phyloP scores from a whole-genome alignment of 1,284 basidiomycete genomes.

The Agaricales sp. region DNA sequence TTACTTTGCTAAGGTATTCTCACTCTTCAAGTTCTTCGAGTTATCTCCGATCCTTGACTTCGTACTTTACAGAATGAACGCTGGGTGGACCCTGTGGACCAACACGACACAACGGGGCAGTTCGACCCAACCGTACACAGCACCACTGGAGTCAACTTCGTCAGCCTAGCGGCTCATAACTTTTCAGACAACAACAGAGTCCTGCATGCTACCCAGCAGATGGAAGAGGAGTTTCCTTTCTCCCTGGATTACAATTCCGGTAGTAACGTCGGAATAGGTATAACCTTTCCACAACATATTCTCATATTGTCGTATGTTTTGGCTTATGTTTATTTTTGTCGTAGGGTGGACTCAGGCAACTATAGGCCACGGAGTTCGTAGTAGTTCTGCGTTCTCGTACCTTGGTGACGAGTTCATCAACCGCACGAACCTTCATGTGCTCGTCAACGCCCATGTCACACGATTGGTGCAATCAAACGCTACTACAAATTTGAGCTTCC shows the following conservation, averaged over 20 bases:
- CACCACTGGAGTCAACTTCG: slow-evolving; percentile 14
- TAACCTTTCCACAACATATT: too few species aligned
- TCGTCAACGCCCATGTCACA: slow-evolving; percentile 13
- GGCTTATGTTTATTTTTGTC: too few species aligned
- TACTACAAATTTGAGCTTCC: neutral
- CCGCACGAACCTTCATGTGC: slow-evolving; percentile 15
- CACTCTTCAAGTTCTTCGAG: neutral
- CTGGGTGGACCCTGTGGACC: slow-evolving; percentile 15
- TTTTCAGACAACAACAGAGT: slow-evolving; percentile 14
- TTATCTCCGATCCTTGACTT: neutral
- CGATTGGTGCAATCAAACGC: slow-evolving; percentile 9
- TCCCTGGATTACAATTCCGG: slow-evolving; percentile 21
- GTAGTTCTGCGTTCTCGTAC: slow-evolving; percentile 16
- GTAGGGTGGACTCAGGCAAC: slow-evolving; percentile 16
- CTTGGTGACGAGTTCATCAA: slow-evolving; percentile 11
- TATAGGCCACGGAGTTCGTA: slow-evolving; percentile 13
- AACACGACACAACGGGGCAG: slow-evolving; percentile 15
- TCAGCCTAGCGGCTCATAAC: slow-evolving; percentile 16
- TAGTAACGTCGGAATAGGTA: slow-evolving; percentile 19
- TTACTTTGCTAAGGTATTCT: slow-evolving; percentile 17
- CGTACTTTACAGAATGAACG: slow-evolving; percentile 15
- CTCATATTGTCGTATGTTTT: too few species aligned
- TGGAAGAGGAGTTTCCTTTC: slow-evolving; percentile 14
- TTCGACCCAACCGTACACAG: slow-evolving; percentile 16
- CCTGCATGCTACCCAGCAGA: slow-evolving; percentile 13